These are phyloP conservation scores for Sporopachydermia lactativora DNA, from an alignment of 805 yeast species.

Conservation along the genomic window DNA sequence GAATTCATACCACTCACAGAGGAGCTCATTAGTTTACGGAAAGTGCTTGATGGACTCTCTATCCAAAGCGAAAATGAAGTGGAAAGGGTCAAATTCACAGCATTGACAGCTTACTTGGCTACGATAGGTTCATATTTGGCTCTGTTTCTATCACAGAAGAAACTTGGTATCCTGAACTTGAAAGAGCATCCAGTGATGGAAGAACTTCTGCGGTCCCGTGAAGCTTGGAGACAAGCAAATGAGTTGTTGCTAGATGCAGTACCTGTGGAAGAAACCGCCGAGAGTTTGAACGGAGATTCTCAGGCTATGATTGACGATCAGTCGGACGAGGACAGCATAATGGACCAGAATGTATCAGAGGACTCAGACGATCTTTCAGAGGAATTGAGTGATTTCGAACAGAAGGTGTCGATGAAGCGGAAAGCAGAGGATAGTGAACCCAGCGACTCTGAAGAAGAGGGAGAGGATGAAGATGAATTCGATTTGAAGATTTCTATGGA, in stretches of 20 bases:
- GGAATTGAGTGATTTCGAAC: constrained; percentile 4
- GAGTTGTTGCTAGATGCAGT: constrained; percentile 26
- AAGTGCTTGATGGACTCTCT: constrained; percentile 7
- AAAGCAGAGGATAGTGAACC: constrained; percentile 8
- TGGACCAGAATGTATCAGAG: constrained; percentile 7
- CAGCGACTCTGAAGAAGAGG: constrained; percentile 15
- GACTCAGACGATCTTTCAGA: background rate
- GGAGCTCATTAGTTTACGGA: constrained; percentile 9
- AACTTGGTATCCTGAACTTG: constrained; percentile 32
- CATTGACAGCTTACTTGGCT: constrained; percentile 69
- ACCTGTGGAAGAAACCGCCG: constrained; percentile 4
- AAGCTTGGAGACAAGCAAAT: constrained; percentile 78
- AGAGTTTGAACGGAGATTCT: constrained; percentile 6
- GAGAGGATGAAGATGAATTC: constrained; percentile 14
- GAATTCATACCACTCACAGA: constrained; percentile 52
- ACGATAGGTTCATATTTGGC: constrained; percentile 71
- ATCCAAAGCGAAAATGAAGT: constrained; percentile 21
- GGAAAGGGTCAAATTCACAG: constrained; percentile 39
- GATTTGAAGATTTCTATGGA: constrained; percentile 12
- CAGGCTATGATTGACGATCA: constrained; percentile 5
- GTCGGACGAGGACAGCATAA: constrained; percentile 5
- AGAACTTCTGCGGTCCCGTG: constrained; percentile 64
- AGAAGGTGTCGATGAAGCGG: constrained; percentile 11
- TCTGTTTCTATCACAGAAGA: constrained; percentile 42
- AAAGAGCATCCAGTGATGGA: constrained; percentile 89